These are phyloP conservation scores for Atractiella rhizophila DNA, from an alignment of 768 basidiomycete genomes.

Conservation along the genomic window DNA sequence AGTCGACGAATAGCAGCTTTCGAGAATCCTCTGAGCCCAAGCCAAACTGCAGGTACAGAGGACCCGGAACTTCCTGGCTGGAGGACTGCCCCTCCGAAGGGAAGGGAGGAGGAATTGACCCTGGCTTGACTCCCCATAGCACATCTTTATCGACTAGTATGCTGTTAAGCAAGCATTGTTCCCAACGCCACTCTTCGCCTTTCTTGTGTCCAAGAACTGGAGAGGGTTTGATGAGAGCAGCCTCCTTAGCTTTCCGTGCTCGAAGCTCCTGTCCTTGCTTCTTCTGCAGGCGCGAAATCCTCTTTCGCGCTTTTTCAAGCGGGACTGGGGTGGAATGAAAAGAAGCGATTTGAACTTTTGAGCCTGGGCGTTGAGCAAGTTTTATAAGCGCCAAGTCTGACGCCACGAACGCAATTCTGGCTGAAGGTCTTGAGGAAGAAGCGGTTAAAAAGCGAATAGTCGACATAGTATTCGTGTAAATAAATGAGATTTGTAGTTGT, in stretches of 20 bases:
- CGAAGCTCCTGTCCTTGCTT: constrained; percentile 25
- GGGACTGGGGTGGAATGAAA: constrained; percentile 13
- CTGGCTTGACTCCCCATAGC: constrained; percentile 4
- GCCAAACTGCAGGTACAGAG: constrained; percentile 40
- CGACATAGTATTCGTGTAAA: too few relatives aligned
- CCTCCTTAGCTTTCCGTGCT: constrained; percentile 24
- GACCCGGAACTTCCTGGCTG: neutral
- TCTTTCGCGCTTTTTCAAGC: constrained; percentile 10
- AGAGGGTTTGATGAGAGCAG: constrained; percentile 30
- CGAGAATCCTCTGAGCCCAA: constrained; percentile 34
- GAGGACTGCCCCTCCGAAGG: neutral
- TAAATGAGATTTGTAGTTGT: too few relatives aligned
- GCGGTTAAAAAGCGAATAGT: too few relatives aligned
- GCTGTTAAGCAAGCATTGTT: constrained; percentile 31
- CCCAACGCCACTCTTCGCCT: constrained; percentile 43
- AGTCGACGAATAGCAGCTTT: constrained; percentile 36
- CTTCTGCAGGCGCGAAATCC: constrained; percentile 19
- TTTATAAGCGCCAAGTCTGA: too few relatives aligned
- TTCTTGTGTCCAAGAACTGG: constrained; percentile 49
- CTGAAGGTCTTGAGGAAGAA: too few relatives aligned
- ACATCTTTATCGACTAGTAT: constrained; percentile 8
- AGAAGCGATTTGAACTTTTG: too few relatives aligned
- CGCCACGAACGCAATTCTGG: too few relatives aligned
- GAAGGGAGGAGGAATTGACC: constrained; percentile 11
- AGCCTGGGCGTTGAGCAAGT: too few relatives aligned